phyloP scores from a whole-genome alignment of 768 basidiomycete genomes.

The Tulasnella sp. region DNA sequence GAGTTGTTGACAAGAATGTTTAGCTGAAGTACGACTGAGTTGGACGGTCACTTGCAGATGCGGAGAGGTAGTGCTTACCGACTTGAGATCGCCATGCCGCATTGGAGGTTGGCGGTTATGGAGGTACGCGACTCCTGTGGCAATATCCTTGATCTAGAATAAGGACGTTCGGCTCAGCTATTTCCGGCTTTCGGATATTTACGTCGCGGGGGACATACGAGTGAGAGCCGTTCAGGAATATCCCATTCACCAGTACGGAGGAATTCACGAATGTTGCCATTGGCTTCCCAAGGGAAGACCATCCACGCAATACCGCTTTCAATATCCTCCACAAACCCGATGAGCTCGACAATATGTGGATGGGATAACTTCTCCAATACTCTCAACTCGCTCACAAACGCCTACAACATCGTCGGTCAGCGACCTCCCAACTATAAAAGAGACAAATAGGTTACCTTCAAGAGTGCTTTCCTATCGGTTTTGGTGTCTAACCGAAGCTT shows the following conservation, averaged over 20 bases:
- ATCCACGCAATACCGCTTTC: neutral
- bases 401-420: neutral
- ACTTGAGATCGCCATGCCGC: neutral
- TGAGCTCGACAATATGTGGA: neutral
- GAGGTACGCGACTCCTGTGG: neutral
- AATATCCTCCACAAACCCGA: neutral
- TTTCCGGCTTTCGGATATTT: neutral
- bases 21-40: neutral
- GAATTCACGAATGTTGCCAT: neutral
- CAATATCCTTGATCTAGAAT: neutral
- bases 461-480: neutral
- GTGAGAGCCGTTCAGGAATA: neutral
- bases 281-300: neutral
- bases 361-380: neutral
- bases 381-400: neutral
- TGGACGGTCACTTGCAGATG: too few species aligned
- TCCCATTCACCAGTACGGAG: neutral
- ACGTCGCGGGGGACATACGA: neutral
- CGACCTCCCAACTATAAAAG: neutral
- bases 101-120: constrained; percentile 4
- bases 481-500: neutral
- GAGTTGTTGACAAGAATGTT: neutral
- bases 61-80: neutral
- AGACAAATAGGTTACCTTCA: neutral
- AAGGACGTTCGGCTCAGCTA: too few species aligned